A percentile compares a stretch with the other conserved stretches of the same genome.
phyloP scores from a whole-genome alignment of 192 early-diverging fungal species.

The Coemansia erecta region DNA sequence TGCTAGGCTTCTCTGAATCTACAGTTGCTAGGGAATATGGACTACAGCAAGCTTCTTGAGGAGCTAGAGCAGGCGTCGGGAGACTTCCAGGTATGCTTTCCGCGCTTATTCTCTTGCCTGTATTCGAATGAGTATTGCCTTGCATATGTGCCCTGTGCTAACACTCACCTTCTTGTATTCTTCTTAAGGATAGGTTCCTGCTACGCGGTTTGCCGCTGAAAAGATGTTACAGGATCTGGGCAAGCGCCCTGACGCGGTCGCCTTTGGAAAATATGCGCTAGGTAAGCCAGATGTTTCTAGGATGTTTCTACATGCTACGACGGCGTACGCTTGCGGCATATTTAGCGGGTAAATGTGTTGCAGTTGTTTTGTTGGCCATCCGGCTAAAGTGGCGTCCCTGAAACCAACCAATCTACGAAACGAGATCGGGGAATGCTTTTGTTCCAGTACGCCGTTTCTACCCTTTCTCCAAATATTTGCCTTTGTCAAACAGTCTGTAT shows the following conservation, averaged over 20 bases:
- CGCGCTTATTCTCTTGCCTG: neutral
- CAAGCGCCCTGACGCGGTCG: constrained; percentile 48
- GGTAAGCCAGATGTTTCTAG: constrained; percentile 14
- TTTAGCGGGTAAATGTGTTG: neutral
- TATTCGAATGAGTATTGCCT: neutral
- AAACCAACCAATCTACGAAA: too few relatives aligned
- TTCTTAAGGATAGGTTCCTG: constrained; percentile 25
- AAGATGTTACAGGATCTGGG: constrained; percentile 37
- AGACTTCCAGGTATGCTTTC: constrained; percentile 39
- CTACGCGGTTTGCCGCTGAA: constrained; percentile 37
- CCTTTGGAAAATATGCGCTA: constrained; percentile 35
- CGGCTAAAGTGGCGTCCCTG: too few relatives aligned
- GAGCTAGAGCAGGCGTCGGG: constrained; percentile 50
- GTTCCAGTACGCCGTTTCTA: too few relatives aligned
- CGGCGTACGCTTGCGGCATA: neutral
- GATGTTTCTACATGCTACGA: neutral
- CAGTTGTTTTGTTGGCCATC: too few relatives aligned
- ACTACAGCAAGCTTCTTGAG: constrained; percentile 25
- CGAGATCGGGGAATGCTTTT: too few relatives aligned
- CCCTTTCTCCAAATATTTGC: neutral
- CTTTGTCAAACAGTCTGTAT: neutral
- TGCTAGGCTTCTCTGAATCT: too few relatives aligned
- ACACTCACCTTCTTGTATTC: neutral
- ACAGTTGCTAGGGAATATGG: constrained; percentile 14
- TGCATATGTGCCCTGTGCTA: neutral